Conservation (phyloP, 2,329 filamentous ascomycete species). For the Xylaria sp. region DNA sequence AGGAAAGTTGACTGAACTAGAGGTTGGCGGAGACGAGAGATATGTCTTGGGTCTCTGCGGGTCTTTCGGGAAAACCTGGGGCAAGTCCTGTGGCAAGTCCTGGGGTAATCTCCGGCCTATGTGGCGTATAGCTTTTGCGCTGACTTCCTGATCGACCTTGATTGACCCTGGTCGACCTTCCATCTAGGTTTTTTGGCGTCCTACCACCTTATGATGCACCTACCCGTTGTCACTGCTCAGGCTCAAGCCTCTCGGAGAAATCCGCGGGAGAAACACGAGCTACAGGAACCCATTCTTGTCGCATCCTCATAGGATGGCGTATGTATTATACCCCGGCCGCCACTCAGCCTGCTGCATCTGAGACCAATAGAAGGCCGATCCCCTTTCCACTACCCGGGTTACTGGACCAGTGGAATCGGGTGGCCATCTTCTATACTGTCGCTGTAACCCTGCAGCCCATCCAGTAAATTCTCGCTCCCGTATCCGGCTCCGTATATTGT, state of each 20-base stretch:
- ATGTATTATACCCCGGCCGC: conserved; percentile 4
- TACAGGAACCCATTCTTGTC: not conserved
- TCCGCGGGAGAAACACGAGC: not conserved
- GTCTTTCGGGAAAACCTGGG: not conserved
- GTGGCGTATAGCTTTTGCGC: not conserved
- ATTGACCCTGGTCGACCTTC: too few relatives aligned
- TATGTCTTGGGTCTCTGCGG: not conserved
- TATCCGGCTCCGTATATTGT: not conserved
- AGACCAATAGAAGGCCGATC: conserved; percentile 19
- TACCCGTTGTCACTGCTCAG: not conserved
- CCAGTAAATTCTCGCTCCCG: not conserved
- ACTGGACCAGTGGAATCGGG: conserved; percentile 1
- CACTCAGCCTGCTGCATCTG: not conserved
- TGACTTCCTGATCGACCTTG: not conserved
- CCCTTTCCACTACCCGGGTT: conserved; percentile 1
- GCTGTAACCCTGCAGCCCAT: not conserved
- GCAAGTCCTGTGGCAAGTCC: not conserved
- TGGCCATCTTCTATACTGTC: conserved; percentile 7
- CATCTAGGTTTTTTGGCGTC: too few relatives aligned
- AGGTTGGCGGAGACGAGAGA: not conserved
- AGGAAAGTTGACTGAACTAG: not conserved
- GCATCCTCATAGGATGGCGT: not conserved
- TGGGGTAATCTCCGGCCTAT: not conserved
- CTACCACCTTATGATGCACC: not conserved
- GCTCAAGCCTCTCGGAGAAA: not conserved